These are phyloP conservation scores for Lepidium didymum DNA, from an alignment of 345 rosid genomes.

Conservation along the genomic window DNA sequence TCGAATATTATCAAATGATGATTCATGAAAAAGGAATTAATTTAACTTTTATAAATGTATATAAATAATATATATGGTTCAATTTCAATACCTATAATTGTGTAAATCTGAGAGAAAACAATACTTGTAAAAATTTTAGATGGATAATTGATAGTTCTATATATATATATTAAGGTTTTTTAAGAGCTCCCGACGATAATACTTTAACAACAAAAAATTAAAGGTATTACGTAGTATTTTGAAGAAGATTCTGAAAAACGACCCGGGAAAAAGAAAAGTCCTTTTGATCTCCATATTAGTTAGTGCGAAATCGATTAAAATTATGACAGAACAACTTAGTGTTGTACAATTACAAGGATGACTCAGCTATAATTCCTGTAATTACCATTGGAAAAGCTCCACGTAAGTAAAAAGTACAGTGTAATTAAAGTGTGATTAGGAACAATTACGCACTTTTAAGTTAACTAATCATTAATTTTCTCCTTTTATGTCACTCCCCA, in stretches of 20 bases:
- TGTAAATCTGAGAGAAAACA: too few relatives aligned
- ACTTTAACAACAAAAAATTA: neutral
- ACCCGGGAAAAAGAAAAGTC: neutral
- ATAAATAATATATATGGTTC: neutral
- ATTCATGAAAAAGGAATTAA: neutral
- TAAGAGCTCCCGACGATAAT: neutral
- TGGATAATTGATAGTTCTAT: neutral
- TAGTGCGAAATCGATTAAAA: slow-evolving; percentile 11
- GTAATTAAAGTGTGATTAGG: slow-evolving; percentile 11
- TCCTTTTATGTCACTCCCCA: slow-evolving; percentile 3
- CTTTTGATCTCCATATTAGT: neutral
- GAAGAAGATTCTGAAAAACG: neutral
- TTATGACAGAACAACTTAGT: slow-evolving; percentile 9
- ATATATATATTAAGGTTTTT: neutral
- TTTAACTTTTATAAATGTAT: neutral
- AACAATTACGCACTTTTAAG: slow-evolving; percentile 23
- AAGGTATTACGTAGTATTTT: neutral
- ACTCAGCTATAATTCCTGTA: neutral
- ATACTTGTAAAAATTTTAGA: neutral
- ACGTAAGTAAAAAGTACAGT: slow-evolving; percentile 14
- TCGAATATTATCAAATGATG: neutral
- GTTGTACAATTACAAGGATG: slow-evolving; percentile 6
- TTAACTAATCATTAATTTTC: slow-evolving; percentile 7
- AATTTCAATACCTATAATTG: neutral
- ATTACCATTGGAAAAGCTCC: slow-evolving; percentile 12